These are phyloP conservation scores for Tritrichomonas foetus DNA, from an alignment of 208 protist species.

Conservation along the genomic window DNA sequence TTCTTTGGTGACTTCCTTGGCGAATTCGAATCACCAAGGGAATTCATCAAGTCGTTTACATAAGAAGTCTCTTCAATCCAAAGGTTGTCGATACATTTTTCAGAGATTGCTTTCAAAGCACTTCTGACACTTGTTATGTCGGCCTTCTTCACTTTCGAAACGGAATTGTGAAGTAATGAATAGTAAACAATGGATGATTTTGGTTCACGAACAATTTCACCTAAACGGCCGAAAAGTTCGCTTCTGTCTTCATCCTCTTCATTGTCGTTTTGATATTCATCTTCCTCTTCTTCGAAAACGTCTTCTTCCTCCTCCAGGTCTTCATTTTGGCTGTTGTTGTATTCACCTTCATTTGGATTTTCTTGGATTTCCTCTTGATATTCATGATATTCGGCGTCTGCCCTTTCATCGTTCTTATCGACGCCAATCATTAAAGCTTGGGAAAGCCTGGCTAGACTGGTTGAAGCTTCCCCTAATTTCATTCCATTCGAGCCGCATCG, in stretches of 20 bases:
- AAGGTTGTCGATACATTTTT: background rate
- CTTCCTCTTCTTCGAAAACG: background rate
- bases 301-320: background rate
- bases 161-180: background rate
- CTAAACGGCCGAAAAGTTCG: background rate
- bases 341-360: background rate
- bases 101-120: background rate
- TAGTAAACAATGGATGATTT: background rate
- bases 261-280: no score
- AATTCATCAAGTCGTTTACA: background rate
- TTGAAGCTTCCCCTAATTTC: background rate
- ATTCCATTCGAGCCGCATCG: background rate
- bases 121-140: background rate
- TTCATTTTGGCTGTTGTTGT: background rate
- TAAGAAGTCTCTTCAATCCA: background rate
- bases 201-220: background rate
- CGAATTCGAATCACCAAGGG: background rate
- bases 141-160: background rate
- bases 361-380: background rate
- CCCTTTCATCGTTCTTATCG: background rate
- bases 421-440: background rate
- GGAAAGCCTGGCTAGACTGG: background rate
- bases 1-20: background rate
- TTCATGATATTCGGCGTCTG: background rate
- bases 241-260: background rate